Percentiles rank a stretch among this genome's conserved stretches.
Evolutionary conservation across 108 stramenopile genomes (phyloP).

Genomic region (Fistulifera pelliculosa): DNA sequence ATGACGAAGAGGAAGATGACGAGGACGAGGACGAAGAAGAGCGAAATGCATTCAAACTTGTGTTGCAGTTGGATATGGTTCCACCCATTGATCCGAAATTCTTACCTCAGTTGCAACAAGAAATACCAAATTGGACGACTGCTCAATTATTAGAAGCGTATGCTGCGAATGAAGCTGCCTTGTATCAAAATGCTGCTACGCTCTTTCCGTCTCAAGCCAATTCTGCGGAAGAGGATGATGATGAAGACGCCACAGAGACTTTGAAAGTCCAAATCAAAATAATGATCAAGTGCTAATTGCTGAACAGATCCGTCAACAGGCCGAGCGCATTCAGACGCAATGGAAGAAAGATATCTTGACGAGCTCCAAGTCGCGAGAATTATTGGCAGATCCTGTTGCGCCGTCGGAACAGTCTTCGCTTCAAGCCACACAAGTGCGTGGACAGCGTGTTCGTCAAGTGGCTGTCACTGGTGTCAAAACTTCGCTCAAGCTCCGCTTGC

Average conservation of each 20-base stretch:
- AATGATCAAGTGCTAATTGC: background rate
- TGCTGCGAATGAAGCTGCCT: conserved; percentile 50
- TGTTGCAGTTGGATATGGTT: conserved; percentile 46
- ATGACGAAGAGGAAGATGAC: conserved; percentile 55
- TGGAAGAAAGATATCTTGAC: background rate
- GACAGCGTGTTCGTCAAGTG: conserved; percentile 7
- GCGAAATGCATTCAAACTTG: conserved; percentile 18
- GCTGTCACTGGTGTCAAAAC: conserved; percentile 39
- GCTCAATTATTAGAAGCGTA: conserved; percentile 62
- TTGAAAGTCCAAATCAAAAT: background rate
- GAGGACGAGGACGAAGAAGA: conserved; percentile 55
- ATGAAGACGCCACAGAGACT: conserved; percentile 14
- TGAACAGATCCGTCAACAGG: conserved; percentile 3
- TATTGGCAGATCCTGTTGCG: conserved; percentile 4
- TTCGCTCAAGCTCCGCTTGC: conserved; percentile 41
- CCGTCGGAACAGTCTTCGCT: background rate
- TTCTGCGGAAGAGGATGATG: conserved; percentile 8
- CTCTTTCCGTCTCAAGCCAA: conserved; percentile 1
- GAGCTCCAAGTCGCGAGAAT: background rate
- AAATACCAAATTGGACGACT: conserved; percentile 27
- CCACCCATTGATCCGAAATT: conserved; percentile 76
- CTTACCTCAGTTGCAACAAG: conserved; percentile 40
- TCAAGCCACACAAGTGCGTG: background rate
- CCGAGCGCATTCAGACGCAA: background rate
- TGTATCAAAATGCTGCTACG: conserved; percentile 22